phyloP scores from a whole-genome alignment of 148 eudicot species.

The Hydrangea macrophylla region DNA sequence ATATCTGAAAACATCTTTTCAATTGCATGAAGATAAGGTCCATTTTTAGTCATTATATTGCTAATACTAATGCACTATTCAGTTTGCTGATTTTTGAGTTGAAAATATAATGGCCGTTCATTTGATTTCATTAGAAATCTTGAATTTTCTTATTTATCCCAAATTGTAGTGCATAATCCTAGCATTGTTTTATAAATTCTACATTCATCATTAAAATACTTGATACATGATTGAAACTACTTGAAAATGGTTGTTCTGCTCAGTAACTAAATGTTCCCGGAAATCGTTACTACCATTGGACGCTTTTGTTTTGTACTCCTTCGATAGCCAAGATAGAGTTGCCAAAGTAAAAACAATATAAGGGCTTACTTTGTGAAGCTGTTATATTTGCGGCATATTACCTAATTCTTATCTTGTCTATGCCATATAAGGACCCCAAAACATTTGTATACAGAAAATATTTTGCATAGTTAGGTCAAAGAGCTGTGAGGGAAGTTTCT shows the following conservation, averaged over 20 bases:
- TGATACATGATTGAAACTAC: no score
- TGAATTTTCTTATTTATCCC: neutral
- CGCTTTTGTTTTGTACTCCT: no score
- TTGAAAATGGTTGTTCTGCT: no score
- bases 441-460: neutral
- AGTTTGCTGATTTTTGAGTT: no score
- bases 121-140: no score
- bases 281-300: no score
- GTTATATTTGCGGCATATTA: neutral
- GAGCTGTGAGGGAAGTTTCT: neutral
- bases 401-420: no score
- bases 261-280: no score
- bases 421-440: no score
- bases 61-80: neutral
- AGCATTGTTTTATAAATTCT: neutral
- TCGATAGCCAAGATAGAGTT: slow-evolving; percentile 7
- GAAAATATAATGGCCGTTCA: no score
- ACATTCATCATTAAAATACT: neutral
- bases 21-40: neutral
- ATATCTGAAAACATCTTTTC: no score
- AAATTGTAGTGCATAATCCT: neutral
- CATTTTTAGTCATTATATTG: neutral
- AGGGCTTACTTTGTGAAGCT: neutral
- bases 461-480: slow-evolving; percentile 2
- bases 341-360: neutral